phyloP scores from a whole-genome alignment of 1,139 yeast species.

The Pichia sp. region DNA sequence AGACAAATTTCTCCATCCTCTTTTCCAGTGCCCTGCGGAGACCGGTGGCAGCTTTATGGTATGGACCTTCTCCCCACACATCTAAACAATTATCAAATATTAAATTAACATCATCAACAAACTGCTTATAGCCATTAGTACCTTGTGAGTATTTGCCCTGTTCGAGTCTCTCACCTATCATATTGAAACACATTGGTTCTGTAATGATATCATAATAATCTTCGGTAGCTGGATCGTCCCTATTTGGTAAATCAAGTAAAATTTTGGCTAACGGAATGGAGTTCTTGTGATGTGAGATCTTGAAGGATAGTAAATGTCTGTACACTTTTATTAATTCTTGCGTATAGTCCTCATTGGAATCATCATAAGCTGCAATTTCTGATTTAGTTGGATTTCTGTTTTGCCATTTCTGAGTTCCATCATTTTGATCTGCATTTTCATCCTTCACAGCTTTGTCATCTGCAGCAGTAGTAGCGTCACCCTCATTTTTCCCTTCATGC shows the following conservation, averaged over 20 bases:
- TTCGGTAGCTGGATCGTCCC: slow-evolving; percentile 43
- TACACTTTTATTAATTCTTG: slow-evolving; percentile 11
- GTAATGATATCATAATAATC: slow-evolving; percentile 66
- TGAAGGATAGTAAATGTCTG: slow-evolving; percentile 13
- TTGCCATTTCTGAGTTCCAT: neutral
- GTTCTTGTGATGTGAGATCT: slow-evolving; percentile 17
- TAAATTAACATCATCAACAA: slow-evolving; percentile 40
- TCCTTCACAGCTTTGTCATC: neutral
- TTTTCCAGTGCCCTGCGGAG: slow-evolving; percentile 28
- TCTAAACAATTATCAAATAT: slow-evolving; percentile 53
- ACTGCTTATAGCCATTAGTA: slow-evolving; percentile 32
- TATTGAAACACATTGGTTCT: slow-evolving; percentile 50
- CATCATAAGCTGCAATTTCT: slow-evolving; percentile 1
- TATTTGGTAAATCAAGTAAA: slow-evolving; percentile 54
- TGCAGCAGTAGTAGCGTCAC: neutral
- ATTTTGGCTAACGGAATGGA: slow-evolving; percentile 16
- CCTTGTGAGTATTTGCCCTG: slow-evolving; percentile 37
- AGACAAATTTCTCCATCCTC: slow-evolving; percentile 25
- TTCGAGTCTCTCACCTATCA: slow-evolving; percentile 37
- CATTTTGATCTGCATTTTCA: neutral
- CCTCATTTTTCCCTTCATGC: too few relatives aligned
- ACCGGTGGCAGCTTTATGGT: slow-evolving; percentile 48
- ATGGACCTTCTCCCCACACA: slow-evolving; percentile 49
- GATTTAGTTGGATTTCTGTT: neutral
- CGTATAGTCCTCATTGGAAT: slow-evolving; percentile 13